phyloP scores from a whole-genome alignment of 2,329 filamentous ascomycete genomes.

The Alternaria viburni region DNA sequence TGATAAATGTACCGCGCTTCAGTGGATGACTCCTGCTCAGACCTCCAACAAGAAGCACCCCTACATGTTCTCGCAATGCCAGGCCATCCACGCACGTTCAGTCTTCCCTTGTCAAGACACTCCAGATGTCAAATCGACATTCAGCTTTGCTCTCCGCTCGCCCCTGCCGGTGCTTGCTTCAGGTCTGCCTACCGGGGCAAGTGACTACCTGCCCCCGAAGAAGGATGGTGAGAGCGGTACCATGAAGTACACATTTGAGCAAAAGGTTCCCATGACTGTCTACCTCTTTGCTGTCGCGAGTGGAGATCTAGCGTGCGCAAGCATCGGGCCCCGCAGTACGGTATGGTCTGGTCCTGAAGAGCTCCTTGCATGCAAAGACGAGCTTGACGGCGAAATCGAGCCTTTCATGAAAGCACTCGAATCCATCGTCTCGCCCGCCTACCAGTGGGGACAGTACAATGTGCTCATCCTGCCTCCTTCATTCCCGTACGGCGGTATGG shows the following conservation, averaged over 20 bases:
- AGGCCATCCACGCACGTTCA: conserved; percentile 92
- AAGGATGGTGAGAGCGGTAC: conserved; percentile 61
- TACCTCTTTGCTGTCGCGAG: conserved; percentile 93
- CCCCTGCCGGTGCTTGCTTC: conserved; percentile 90
- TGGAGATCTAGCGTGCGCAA: conserved; percentile 82
- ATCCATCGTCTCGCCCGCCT: conserved; percentile 74
- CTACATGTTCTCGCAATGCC: conserved; percentile 98
- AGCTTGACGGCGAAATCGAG: conserved; percentile 89
- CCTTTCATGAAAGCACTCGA: conserved; percentile 90
- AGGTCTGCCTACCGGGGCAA: conserved; percentile 68
- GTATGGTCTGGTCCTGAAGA: conserved; percentile 91
- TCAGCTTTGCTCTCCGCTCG: conserved; percentile 86
- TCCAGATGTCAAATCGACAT: conserved; percentile 95
- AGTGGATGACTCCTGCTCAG: conserved; percentile 93
- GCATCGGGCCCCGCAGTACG: conserved; percentile 82
- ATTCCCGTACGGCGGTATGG: conserved; percentile 69
- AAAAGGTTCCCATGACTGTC: conserved; percentile 89
- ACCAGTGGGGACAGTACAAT: conserved; percentile 95
- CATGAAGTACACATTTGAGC: conserved; percentile 81
- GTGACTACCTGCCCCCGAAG: conserved; percentile 56
- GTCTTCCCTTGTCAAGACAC: conserved; percentile 98
- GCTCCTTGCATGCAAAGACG: conserved; percentile 82
- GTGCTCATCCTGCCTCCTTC: conserved; percentile 87
- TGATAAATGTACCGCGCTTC: conserved; percentile 84
- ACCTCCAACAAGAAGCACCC: conserved; percentile 95